Evolutionary conservation across 2,329 filamentous ascomycete species (phyloP).

Genomic region (Beauveria australis): DNA sequence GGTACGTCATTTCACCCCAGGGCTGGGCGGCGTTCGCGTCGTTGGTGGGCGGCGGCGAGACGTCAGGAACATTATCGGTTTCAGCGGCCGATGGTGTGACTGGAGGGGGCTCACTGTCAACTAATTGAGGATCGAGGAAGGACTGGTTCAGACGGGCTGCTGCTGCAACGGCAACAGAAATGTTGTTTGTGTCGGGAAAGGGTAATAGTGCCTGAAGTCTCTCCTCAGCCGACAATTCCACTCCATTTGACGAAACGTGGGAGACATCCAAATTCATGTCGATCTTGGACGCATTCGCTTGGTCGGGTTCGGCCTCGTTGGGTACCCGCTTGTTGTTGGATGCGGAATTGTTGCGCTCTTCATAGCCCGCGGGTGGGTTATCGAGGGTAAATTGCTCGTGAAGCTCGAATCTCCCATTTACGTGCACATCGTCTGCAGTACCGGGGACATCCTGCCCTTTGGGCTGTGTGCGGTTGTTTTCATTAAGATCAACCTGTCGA

Average conservation of each 20-base stretch:
- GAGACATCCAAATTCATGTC: conserved; percentile 11
- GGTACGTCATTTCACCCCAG: conserved; percentile 47
- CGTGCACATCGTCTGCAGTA: conserved; percentile 16
- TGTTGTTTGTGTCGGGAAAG: conserved; percentile 38
- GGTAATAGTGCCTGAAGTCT: conserved; percentile 40
- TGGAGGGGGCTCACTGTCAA: conserved; percentile 23
- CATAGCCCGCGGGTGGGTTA: conserved; percentile 44
- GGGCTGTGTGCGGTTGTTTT: conserved; percentile 46
- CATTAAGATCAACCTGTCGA: conserved; percentile 62
- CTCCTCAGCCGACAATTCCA: conserved; percentile 39
- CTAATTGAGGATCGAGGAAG: conserved; percentile 45
- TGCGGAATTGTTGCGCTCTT: conserved; percentile 21
- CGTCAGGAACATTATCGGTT: conserved; percentile 16
- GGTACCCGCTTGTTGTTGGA: not conserved
- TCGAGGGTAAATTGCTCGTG: conserved; percentile 53
- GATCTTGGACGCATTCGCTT: conserved; percentile 8
- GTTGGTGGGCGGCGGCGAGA: conserved; percentile 16
- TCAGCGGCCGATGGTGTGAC: conserved; percentile 22
- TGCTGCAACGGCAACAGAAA: conserved; percentile 49
- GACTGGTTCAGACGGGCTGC: conserved; percentile 46
- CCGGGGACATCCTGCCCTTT: conserved; percentile 26
- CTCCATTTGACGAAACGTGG: conserved; percentile 19
- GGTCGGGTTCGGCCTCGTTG: conserved; percentile 12
- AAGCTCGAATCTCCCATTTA: conserved; percentile 39
- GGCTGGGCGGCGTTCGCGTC: conserved; percentile 29